Evolutionary conservation across 768 basidiomycete species (phyloP), one percentile per base, ranked within the genome.

Genomic region (Candolleomyces eurysporus): DNA sequence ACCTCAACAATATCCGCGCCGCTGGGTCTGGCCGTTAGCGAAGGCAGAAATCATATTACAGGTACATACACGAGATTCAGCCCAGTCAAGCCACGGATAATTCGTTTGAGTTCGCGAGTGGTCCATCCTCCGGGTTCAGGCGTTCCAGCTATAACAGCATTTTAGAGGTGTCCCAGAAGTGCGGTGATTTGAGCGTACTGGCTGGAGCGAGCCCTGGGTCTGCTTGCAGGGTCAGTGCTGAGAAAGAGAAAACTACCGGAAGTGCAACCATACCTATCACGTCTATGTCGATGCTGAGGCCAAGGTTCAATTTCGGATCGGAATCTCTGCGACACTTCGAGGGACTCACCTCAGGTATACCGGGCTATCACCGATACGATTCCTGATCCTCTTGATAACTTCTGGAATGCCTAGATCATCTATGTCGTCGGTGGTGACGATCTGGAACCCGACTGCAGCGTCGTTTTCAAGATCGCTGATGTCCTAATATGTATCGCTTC

Each of bases 71-170:
- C 85, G 60, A 92, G 86, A 69, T 92, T 91, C 39, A 94, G 75
- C 5, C 91, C 91, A 2, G 84, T 84, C 13, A 94, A 78, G 14
- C 92, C 92, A 61, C 92, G 84, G 55, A 93, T 79, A 66, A 92
- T 90, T 40, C 89, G 83, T 67, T 92, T 92, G 46, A 91, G 79
- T 73, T 93, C 92, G 52, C 91, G 84, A 19, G 84, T 87, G 3
- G 92, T 91, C 91, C 90, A 92, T 13, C 92, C 92, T 36, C 92
- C 92, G 2, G 88, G 80, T 71, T 94, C 92, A 14, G 92, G 92
- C 1, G 92, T 93, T 14, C 92, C 91, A 60, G 92, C 89, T 91
- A 67, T 4, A 59, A 48, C 57, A 40, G 53, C 51, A 43, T 60
- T 26, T 63, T 57, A 19, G 46, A 51, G 62, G 13, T 19, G n/a